phyloP scores from a whole-genome alignment of 495 filamentous ascomycete genomes.

The Trypethelium eluteriae region DNA sequence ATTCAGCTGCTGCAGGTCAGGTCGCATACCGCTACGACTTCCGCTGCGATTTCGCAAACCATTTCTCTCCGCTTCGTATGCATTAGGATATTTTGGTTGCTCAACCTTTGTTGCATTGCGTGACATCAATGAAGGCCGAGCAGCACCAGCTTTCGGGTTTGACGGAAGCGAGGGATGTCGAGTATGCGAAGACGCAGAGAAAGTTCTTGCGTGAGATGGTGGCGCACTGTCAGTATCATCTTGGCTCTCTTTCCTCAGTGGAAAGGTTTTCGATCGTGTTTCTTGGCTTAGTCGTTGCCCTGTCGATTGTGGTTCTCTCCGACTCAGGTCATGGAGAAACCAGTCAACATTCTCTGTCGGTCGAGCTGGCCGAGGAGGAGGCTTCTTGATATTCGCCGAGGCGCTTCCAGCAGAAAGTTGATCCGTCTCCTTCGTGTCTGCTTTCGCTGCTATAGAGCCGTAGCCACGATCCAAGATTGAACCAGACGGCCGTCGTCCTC shows the following conservation, averaged over 20 bases:
- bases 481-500: not conserved
- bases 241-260: slow-evolving; percentile 25
- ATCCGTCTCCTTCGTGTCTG: not conserved
- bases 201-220: slow-evolving; percentile 16
- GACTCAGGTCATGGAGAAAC: slow-evolving; percentile 29
- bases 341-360: slow-evolving; percentile 28
- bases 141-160: not conserved
- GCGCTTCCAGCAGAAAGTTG: not conserved
- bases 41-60: not conserved
- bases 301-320: slow-evolving; percentile 16
- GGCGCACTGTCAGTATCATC: slow-evolving; percentile 16
- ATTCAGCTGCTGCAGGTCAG: not conserved
- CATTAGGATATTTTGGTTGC: not conserved
- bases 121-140: not conserved
- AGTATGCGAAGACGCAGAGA: slow-evolving; percentile 17
- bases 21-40: not conserved
- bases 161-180: slow-evolving; percentile 19
- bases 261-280: slow-evolving; percentile 26
- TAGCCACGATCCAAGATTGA: not conserved
- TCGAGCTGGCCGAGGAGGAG: slow-evolving; percentile 20
- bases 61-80: not conserved
- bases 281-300: slow-evolving; percentile 19
- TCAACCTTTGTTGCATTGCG: not conserved
- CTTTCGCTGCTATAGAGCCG: slow-evolving; percentile 15
- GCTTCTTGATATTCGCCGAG: slow-evolving; percentile 15